These are phyloP conservation scores for Amanita phalloides DNA, from an alignment of 768 basidiomycete species.

Conservation along the genomic window DNA sequence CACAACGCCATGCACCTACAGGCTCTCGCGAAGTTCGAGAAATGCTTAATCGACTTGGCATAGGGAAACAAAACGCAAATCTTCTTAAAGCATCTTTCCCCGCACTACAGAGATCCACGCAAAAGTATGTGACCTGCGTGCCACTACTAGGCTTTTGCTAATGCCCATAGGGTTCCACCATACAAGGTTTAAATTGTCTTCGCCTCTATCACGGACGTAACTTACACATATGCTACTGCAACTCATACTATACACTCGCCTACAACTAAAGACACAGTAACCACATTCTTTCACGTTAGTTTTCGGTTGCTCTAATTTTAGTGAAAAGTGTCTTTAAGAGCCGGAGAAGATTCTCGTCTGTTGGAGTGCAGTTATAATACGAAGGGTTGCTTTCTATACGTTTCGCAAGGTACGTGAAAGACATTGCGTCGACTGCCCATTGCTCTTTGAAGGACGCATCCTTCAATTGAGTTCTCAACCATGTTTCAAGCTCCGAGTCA, in stretches of 20 bases:
- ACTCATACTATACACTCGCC: neutral
- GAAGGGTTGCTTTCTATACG: constrained; percentile 71
- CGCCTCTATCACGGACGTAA: neutral
- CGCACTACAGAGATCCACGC: constrained; percentile 15
- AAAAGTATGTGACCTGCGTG: neutral
- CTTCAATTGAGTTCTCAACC: constrained; percentile 32
- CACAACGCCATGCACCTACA: constrained; percentile 36
- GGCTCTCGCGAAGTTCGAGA: constrained; percentile 62
- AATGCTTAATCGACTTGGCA: constrained; percentile 73
- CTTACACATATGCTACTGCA: constrained; percentile 1
- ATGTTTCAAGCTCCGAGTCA: constrained; percentile 32
- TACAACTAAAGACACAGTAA: neutral
- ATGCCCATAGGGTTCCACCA: neutral
- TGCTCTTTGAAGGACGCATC: constrained; percentile 40
- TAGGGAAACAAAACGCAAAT: constrained; percentile 58
- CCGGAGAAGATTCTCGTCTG: constrained; percentile 53
- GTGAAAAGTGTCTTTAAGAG: constrained; percentile 39
- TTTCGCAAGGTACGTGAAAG: constrained; percentile 71
- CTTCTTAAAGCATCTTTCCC: constrained; percentile 68
- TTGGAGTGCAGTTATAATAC: constrained; percentile 60
- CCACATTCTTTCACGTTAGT: constrained; percentile 1
- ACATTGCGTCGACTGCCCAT: constrained; percentile 64
- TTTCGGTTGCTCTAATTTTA: neutral
- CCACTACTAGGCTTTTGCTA: neutral
- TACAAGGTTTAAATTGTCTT: constrained; percentile 3